These are phyloP conservation scores for Monosiga brevicollis DNA, from an alignment of 78 protist species.

Conservation along the genomic window DNA sequence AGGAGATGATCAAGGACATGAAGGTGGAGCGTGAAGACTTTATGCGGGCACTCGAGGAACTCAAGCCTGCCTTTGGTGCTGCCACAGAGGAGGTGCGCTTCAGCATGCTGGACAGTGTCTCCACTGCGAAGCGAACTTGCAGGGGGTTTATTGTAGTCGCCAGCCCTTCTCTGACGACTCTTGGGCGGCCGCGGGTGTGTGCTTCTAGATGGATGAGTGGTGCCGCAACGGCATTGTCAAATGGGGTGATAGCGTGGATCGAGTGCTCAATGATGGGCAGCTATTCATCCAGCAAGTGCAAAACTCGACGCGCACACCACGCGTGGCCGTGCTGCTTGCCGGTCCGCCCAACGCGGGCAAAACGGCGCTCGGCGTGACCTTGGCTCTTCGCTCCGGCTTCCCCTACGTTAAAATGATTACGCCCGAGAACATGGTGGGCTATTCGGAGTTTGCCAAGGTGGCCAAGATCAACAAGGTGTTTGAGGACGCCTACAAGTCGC, in stretches of 20 bases:
- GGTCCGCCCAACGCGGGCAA: constrained; percentile 47
- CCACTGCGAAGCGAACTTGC: no score
- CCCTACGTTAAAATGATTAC: constrained; percentile 85
- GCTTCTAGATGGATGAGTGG: constrained; percentile 10
- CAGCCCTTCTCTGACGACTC: no score
- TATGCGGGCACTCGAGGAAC: constrained; percentile 70
- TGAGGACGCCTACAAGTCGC: constrained; percentile 94
- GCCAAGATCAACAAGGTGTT: constrained; percentile 70
- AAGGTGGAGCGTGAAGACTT: constrained; percentile 68
- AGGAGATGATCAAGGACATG: constrained; percentile 1
- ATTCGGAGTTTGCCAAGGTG: constrained; percentile 51
- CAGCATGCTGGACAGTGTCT: no score
- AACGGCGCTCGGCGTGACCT: constrained; percentile 86
- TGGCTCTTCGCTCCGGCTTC: constrained; percentile 67
- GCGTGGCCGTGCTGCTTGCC: constrained; percentile 67
- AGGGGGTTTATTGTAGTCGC: no score
- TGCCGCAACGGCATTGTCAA: constrained; percentile 63
- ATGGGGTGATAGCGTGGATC: constrained; percentile 44
- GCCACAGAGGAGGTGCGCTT: constrained; percentile 46
- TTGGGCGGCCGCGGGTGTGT: no score
- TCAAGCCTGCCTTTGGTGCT: constrained; percentile 86
- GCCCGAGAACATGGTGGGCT: constrained; percentile 73
- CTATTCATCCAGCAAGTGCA: constrained; percentile 53
- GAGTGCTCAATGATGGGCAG: constrained; percentile 30
- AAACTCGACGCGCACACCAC: constrained; percentile 51